Conservation (phyloP, 176 grass and related monocot species). For the Oryza officinalis region DNA sequence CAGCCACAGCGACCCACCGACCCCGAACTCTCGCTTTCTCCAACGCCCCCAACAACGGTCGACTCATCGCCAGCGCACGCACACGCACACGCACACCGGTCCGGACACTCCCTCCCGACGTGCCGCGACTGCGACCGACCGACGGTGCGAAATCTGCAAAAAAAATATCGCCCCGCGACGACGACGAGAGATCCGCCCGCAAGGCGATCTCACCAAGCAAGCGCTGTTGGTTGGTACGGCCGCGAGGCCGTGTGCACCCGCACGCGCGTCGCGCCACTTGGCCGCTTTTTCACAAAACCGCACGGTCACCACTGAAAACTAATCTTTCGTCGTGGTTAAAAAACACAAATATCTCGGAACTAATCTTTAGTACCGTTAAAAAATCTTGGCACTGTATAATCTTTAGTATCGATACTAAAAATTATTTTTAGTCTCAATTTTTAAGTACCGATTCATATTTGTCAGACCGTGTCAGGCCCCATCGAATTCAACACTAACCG, state of each 20-base stretch:
- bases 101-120: not conserved
- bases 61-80: conserved; percentile 33
- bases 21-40: conserved; percentile 17
- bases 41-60: not conserved
- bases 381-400: too few relatives aligned
- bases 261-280: conserved; percentile 7
- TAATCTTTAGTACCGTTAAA: too few relatives aligned
- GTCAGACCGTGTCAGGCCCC: too few relatives aligned
- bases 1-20: not conserved
- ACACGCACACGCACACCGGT: not conserved
- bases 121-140: conserved; percentile 15
- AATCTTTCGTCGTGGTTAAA: too few relatives aligned
- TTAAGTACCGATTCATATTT: too few relatives aligned
- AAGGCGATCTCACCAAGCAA: conserved; percentile 14
- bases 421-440: too few relatives aligned
- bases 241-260: not conserved
- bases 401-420: too few relatives aligned
- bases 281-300: not conserved
- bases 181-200: not conserved
- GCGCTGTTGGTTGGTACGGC: conserved; percentile 6
- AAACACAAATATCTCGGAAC: too few relatives aligned
- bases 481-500: too few relatives aligned
- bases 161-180: not conserved
- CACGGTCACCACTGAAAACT: too few relatives aligned
- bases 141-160: not conserved